These are phyloP conservation scores for Xylaria arbuscula DNA, from an alignment of 2,329 filamentous ascomycete species.

Conservation along the genomic window DNA sequence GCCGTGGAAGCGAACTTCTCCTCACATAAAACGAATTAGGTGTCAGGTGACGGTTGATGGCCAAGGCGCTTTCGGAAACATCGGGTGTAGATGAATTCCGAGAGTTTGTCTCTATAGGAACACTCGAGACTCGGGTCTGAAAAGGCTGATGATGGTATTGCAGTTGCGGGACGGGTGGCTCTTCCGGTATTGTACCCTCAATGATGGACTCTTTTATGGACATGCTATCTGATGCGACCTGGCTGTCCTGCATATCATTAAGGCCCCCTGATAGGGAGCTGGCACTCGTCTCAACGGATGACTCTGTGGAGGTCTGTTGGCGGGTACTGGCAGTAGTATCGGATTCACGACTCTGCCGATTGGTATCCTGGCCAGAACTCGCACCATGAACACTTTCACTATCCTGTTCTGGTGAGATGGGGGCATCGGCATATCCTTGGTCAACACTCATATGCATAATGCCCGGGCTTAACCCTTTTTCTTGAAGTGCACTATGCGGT, in stretches of 20 bases:
- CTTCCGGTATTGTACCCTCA: slow-evolving; percentile 56
- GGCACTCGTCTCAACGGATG: slow-evolving; percentile 66
- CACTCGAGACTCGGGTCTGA: slow-evolving; percentile 57
- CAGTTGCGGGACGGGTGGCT: slow-evolving; percentile 64
- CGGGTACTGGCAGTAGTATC: slow-evolving; percentile 63
- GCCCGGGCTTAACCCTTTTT: slow-evolving; percentile 35
- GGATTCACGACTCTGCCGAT: slow-evolving; percentile 65
- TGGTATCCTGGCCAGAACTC: slow-evolving; percentile 46
- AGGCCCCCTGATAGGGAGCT: slow-evolving; percentile 64
- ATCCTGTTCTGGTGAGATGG: slow-evolving; percentile 36
- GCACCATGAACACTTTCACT: slow-evolving; percentile 38
- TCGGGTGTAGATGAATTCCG: slow-evolving; percentile 64
- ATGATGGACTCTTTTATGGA: slow-evolving; percentile 64
- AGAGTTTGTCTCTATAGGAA: slow-evolving; percentile 55
- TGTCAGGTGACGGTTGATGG: slow-evolving; percentile 71
- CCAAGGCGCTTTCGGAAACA: slow-evolving; percentile 60
- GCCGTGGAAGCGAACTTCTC: slow-evolving; percentile 72
- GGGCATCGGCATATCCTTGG: slow-evolving; percentile 34
- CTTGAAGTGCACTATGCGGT: slow-evolving; percentile 42
- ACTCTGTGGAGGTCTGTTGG: slow-evolving; percentile 62
- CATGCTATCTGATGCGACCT: slow-evolving; percentile 54
- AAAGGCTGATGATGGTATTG: slow-evolving; percentile 70
- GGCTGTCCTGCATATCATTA: slow-evolving; percentile 60
- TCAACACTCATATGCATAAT: slow-evolving; percentile 34
- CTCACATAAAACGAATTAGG: slow-evolving; percentile 66